Base-by-base conservation (phyloP, 176 grass and related monocot species). In the Ensete glaucum region DNA sequence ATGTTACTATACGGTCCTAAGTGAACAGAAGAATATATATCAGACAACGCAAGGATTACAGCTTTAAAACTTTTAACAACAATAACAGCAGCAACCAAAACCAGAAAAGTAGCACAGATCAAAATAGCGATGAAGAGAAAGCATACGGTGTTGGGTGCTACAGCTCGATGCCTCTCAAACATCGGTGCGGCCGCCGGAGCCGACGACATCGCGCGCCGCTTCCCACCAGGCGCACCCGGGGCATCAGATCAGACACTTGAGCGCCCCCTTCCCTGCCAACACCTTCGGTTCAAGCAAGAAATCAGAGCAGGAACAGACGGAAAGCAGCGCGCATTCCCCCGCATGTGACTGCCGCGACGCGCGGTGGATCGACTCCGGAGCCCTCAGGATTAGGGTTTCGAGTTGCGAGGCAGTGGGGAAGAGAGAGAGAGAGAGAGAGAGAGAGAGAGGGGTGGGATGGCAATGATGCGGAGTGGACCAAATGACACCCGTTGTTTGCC, bases 221-320 rank as follows among this genome's bases (percentile, higher is more conserved):
- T 62, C 60, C 73, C 64, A 17, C 76, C 57, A 21, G 22, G 52
- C 43, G 22, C 20, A 20, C 43, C 13, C 14, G 20, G 21, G 48
- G 43, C 59, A 77, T 92, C 90, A 82, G 82, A 87, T 85, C 82
- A 85, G 78, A 75, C 68, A 67, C 82, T 82, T 78, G 62, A 64
- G 58, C 67, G 12, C 16, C 48, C 58, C 83, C 83, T 88, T 85
- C 86, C 78, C 84, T 80, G 76, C 82, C 19, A 13, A 64, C 34
- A n/a, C 11, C 78, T 22, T 2, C 20, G 14, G n/a, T 43, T 6
- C 34, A 80, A 34, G n/a, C 29, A 51, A 51, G 13, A 62, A 48
- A n/a, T 6, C 34, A 53, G 51, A 53, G 20, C 8, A 24, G 29
- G 2, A 54, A 10, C 49, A 53, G 69, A 49, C 22, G 19, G 9